These are phyloP conservation scores for Musa balbisiana DNA, from an alignment of 202 grass and related monocot species.

Conservation along the genomic window DNA sequence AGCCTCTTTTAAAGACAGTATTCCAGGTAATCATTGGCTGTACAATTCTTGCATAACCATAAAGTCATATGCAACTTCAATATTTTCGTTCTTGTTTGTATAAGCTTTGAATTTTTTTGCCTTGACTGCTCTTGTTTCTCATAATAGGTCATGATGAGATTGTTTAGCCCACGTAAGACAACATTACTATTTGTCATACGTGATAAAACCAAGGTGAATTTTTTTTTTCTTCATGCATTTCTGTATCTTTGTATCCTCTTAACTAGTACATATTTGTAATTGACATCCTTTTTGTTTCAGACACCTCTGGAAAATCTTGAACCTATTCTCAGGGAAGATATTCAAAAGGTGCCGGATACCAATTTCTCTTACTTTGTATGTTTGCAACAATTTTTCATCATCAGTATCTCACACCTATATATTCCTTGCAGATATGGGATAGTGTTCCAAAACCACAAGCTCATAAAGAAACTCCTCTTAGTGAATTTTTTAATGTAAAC, in stretches of 20 bases:
- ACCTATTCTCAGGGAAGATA: constrained; percentile 89
- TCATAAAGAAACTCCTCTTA: constrained; percentile 82
- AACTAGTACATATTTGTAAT: not conserved
- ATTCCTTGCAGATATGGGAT: constrained; percentile 86
- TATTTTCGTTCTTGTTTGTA: not conserved
- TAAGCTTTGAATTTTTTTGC: not conserved
- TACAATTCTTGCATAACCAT: not conserved
- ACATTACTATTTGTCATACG: constrained; percentile 93
- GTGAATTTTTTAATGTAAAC: constrained; percentile 91
- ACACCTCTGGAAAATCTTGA: constrained; percentile 89
- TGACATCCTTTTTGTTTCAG: constrained; percentile 32
- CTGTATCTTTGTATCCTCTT: too few relatives aligned
- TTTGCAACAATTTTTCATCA: constrained; percentile 11
- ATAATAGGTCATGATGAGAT: constrained; percentile 84
- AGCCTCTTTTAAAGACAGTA: constrained; percentile 94
- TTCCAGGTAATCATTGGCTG: constrained; percentile 56
- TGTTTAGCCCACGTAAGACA: constrained; percentile 89
- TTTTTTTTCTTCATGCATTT: not conserved
- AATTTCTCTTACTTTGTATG: constrained; percentile 5
- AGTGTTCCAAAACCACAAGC: constrained; percentile 82
- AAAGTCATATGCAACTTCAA: not conserved
- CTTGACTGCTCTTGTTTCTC: not conserved
- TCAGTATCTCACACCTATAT: constrained; percentile 14
- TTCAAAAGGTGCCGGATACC: constrained; percentile 67
- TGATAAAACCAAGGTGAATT: constrained; percentile 77